phyloP scores from a whole-genome alignment of 1,284 basidiomycete species.

The Cutaneotrichosporon dermatis region DNA sequence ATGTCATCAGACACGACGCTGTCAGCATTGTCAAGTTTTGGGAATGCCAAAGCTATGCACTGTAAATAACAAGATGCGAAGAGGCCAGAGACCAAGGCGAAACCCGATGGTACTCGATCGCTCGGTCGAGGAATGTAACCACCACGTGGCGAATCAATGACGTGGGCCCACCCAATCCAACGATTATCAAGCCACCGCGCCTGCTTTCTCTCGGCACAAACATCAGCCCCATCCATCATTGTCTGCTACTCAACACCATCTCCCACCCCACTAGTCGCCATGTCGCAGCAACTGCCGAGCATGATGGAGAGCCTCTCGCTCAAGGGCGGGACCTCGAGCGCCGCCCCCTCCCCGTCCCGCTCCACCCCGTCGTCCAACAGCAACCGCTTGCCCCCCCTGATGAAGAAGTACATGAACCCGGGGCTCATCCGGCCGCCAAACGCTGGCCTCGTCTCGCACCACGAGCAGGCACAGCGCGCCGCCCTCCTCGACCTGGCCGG shows the following conservation, averaged over 20 bases:
- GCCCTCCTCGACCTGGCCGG: conserved; percentile 39
- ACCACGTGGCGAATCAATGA: no score
- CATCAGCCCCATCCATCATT: not conserved
- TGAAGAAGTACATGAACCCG: conserved; percentile 50
- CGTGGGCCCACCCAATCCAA: no score
- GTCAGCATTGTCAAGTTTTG: no score
- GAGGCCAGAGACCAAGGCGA: no score
- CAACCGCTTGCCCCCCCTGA: conserved; percentile 42
- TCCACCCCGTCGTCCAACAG: not conserved
- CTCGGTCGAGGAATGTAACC: no score
- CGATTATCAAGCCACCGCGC: no score
- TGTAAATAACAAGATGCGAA: no score
- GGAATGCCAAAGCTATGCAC: no score
- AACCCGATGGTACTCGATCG: no score
- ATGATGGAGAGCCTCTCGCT: conserved; percentile 15
- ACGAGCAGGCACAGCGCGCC: conserved; percentile 29
- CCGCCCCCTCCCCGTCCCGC: not conserved
- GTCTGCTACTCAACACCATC: not conserved
- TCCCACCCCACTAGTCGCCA: not conserved
- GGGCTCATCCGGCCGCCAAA: conserved; percentile 40
- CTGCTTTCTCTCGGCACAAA: not conserved
- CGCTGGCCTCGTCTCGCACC: conserved; percentile 28
- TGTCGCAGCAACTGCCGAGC: conserved; percentile 10
- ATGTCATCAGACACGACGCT: no score
- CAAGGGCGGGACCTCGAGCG: not conserved